Base-by-base conservation (phyloP, 2,329 filamentous ascomycete species). In the Colletotrichum navitas region DNA sequence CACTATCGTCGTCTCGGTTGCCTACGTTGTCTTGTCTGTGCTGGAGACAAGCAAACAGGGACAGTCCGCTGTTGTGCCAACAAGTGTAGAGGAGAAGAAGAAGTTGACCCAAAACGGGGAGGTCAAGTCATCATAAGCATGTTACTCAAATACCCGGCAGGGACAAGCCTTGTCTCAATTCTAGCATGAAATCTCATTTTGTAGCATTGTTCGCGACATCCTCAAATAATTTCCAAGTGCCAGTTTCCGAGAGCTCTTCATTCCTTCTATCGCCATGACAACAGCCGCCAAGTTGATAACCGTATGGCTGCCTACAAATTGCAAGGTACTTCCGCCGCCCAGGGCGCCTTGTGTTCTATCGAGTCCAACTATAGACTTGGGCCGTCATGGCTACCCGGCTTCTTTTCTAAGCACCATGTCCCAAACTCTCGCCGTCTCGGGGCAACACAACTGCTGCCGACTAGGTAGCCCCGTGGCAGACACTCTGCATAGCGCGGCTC, bases 1-100 rank as follows among this genome's bases (percentile, higher is more conserved):
- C 66, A 81, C 83, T 1, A 47, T 85, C 2, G 56, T 83, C 7
- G 77, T 76, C 18, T 72, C 79, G 0, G 26, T 79, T 2, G 74
- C 74, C 6, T 81, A 81, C 62, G 77, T 72, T 7, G 66, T 74
- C 21, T 68, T 80, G 41, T 36, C 51, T 2, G 21, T 55, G 8
- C 29, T 43, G 32, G 68, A 63, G 14, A 55, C 68, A 34, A 64
- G 61, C 47, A 71, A 63, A 14, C 7, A 26, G 55, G 36, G 24
- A 3, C 55, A 18, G n/a, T 16, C 29, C 32, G 12, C 43, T 6
- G 41, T 68, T 16, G 29, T 34, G 24, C 14, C 47, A 18, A 29
- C 54, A 39, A 49, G 52, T 14, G 47, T 36, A 52, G 65, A 29
- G 36, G 59, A 29, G 39, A 68, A 55, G 43, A 34, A 59, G 54